phyloP scores from a whole-genome alignment of 2,329 filamentous ascomycete genomes.

The Drechslerella dactyloides region DNA sequence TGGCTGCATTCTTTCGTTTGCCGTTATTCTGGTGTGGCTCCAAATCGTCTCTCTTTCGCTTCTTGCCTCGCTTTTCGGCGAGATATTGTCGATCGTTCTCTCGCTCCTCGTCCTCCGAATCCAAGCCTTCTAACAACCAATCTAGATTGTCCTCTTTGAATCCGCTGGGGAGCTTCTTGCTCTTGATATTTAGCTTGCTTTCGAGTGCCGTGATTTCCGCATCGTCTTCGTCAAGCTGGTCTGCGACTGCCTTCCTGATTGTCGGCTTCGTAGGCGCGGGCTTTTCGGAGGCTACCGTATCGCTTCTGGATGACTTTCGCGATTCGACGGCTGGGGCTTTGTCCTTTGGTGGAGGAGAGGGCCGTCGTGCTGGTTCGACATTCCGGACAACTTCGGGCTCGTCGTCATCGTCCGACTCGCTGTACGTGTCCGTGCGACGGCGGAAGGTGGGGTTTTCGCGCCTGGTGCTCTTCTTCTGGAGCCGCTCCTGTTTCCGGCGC shows the following conservation, averaged over 20 bases:
- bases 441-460: slow-evolving; percentile 47
- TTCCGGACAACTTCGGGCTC: slow-evolving; percentile 21
- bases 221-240: slow-evolving; percentile 78
- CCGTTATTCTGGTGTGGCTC: slow-evolving; percentile 13
- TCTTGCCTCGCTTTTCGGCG: slow-evolving; percentile 61
- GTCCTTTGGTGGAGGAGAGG: slow-evolving; percentile 52
- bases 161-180: slow-evolving; percentile 73
- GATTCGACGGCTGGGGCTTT: slow-evolving; percentile 39
- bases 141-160: slow-evolving; percentile 84
- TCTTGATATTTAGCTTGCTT: slow-evolving; percentile 80
- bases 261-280: slow-evolving; percentile 48
- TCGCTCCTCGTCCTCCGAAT: slow-evolving; percentile 65
- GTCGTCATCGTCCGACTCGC: slow-evolving; percentile 20
- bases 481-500: slow-evolving; percentile 70
- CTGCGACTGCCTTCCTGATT: slow-evolving; percentile 60
- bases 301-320: slow-evolving; percentile 19
- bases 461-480: slow-evolving; percentile 64
- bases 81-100: slow-evolving; percentile 62
- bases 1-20: slow-evolving; percentile 55
- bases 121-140: slow-evolving; percentile 74
- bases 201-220: slow-evolving; percentile 86
- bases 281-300: slow-evolving; percentile 1
- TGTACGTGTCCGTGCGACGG: slow-evolving; percentile 9
- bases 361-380: slow-evolving; percentile 27
- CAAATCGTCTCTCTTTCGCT: slow-evolving; percentile 54